These are phyloP conservation scores for Daedaleopsis sinensis DNA, from an alignment of 768 basidiomycete species.

Conservation along the genomic window DNA sequence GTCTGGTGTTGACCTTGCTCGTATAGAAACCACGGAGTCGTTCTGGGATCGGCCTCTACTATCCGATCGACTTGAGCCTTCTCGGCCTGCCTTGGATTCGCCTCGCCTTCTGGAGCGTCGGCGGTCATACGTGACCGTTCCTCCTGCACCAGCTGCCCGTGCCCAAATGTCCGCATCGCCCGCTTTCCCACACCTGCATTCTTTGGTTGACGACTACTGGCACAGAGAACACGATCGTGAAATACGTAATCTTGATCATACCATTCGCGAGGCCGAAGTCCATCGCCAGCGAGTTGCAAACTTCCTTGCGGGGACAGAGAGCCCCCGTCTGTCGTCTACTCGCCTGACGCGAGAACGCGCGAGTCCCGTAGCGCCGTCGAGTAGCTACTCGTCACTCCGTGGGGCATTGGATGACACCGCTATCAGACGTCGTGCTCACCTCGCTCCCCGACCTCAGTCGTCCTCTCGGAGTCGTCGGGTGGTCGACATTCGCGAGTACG, in stretches of 20 bases:
- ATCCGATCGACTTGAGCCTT: background rate
- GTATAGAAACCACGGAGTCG: too few relatives aligned
- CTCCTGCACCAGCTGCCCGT: background rate
- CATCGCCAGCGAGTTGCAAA: slow-evolving; percentile 5
- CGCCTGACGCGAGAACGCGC: background rate
- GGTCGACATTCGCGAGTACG: too few relatives aligned
- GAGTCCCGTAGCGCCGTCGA: background rate
- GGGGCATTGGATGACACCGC: slow-evolving; percentile 14
- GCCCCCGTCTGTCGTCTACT: background rate
- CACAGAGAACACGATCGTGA: background rate
- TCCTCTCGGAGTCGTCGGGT: background rate
- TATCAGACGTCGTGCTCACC: background rate
- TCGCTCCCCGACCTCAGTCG: background rate
- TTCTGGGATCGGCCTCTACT: background rate
- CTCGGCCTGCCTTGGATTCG: background rate
- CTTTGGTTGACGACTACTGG: background rate
- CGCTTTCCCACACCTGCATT: background rate
- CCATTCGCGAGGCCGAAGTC: slow-evolving; percentile 10
- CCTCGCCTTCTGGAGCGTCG: background rate
- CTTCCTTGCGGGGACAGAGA: slow-evolving; percentile 4
- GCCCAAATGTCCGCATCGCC: background rate
- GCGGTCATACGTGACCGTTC: background rate
- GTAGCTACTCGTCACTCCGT: slow-evolving; percentile 16
- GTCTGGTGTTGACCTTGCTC: background rate
- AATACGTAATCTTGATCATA: slow-evolving; percentile 3